Percentiles rank a stretch among this genome's conserved stretches.
phyloP scores from a whole-genome alignment of 192 early-diverging fungal genomes.

The Umbelopsis vinacea region DNA sequence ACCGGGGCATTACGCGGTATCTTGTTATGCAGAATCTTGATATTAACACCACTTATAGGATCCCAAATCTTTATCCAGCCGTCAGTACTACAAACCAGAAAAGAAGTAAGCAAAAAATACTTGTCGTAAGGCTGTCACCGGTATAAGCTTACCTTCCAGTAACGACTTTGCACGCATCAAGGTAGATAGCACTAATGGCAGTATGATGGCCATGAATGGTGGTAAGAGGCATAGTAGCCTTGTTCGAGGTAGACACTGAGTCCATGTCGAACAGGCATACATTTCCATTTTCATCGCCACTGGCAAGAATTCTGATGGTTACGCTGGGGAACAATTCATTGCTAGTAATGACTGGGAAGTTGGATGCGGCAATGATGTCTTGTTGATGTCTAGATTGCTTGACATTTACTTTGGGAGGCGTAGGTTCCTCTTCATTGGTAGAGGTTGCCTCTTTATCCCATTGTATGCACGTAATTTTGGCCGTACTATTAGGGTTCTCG shows the following conservation, averaged over 20 bases:
- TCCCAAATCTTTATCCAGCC: slow-evolving; percentile 63
- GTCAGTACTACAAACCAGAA: slow-evolving; percentile 46
- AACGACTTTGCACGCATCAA: slow-evolving; percentile 45
- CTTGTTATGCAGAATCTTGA: slow-evolving; percentile 39
- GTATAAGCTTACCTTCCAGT: slow-evolving; percentile 29
- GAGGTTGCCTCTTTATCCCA: slow-evolving; percentile 27
- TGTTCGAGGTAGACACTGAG: slow-evolving; percentile 39
- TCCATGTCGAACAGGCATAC: slow-evolving; percentile 61
- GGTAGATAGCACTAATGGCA: slow-evolving; percentile 33
- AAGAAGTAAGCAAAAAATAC: background rate
- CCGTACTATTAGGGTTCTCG: slow-evolving; percentile 14
- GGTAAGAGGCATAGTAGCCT: slow-evolving; percentile 16
- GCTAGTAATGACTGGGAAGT: slow-evolving; percentile 6
- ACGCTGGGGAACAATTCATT: background rate
- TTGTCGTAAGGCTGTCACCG: too few relatives aligned
- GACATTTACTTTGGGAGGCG: background rate
- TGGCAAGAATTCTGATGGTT: slow-evolving; percentile 41
- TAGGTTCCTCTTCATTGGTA: background rate
- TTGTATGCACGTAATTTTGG: slow-evolving; percentile 28
- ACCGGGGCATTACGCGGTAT: slow-evolving; percentile 38
- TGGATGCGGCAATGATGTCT: slow-evolving; percentile 6
- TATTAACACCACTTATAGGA: slow-evolving; percentile 50
- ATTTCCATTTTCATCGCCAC: slow-evolving; percentile 55
- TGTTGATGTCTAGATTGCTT: background rate
- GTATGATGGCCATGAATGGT: slow-evolving; percentile 26